Base-by-base conservation (phyloP, 192 early-diverging fungal genomes). In the Backusella liffmaniae region DNA sequence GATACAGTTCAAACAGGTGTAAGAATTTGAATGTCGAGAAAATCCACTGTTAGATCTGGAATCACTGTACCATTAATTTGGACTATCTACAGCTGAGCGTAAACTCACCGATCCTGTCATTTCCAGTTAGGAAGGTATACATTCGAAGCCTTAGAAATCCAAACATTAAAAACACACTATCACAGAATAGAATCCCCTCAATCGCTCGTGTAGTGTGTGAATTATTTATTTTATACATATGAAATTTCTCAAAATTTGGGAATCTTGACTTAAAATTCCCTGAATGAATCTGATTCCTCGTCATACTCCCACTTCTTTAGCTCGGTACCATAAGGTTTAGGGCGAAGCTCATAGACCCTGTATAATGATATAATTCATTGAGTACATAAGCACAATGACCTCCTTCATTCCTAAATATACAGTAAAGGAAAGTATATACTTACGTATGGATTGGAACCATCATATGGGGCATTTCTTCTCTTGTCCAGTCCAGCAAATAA, bases 401-500 rank as follows among this genome's bases (percentile, higher is more conserved):
- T 21, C 53, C 15, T 12, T 39, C 37, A 4, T 44, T 44, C 12
- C 13, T 2, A 44, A 5, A 13, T 44, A 44, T 13, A 12, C 30
- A 23, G 29, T 30, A 73, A 34, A 34, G 9, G 10, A 9, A 72
- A 26, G 53, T 53, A 53, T 29, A 51, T 34, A 69, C 77, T 71
- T 74, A 83, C 81, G 81, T 72, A 51, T 83, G 82, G 35, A 83
- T 74, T 23, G 82, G 82, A 16, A 83, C 82, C 53, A 76, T 46
- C 82, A 83, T 83, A 70, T 83, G 82, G 9, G 82, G 82, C 82
- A 83, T 83, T 62, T 83, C 75, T 67, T 73, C 68, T 26, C 68
- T 66, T 29, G 76, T 74, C 82, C 82, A 83, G 41, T 96, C 96
- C 81, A 94, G 82, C 75, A 97, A 90, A 84, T 99, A 99, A 7